These are phyloP conservation scores for Adansonia rubrostipa DNA, from an alignment of 441 rosid species.

Conservation along the genomic window DNA sequence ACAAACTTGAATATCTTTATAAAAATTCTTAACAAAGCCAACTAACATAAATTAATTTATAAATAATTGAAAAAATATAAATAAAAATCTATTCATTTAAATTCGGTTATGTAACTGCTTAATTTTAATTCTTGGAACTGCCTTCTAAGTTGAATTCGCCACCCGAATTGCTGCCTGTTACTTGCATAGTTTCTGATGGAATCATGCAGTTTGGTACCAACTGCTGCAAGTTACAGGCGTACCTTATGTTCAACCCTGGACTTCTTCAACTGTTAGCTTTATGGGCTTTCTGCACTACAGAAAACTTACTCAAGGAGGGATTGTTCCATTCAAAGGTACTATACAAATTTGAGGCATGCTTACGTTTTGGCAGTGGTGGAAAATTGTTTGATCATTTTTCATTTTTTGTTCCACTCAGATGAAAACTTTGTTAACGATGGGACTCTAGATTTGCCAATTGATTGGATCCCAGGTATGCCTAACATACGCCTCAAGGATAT, in stretches of 20 bases:
- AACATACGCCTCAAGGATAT: constrained; percentile 47
- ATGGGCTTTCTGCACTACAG: constrained; percentile 35
- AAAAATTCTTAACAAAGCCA: too few species aligned
- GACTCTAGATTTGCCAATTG: constrained; percentile 38
- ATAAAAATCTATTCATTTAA: too few species aligned
- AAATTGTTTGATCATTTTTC: neutral
- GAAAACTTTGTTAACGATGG: constrained; percentile 38
- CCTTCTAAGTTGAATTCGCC: constrained; percentile 27
- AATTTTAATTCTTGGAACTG: constrained; percentile 24
- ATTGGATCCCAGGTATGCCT: constrained; percentile 54
- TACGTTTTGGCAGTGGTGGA: neutral
- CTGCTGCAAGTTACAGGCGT: constrained; percentile 30
- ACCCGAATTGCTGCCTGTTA: constrained; percentile 26
- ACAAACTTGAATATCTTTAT: too few species aligned
- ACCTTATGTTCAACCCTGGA: constrained; percentile 41
- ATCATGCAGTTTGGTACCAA: constrained; percentile 36
- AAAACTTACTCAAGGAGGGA: constrained; percentile 33
- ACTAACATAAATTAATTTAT: too few species aligned
- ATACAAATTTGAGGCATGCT: neutral
- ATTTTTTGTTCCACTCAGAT: constrained; percentile 26
- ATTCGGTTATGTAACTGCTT: too few species aligned
- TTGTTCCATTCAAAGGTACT: constrained; percentile 35
- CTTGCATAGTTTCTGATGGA: constrained; percentile 40
- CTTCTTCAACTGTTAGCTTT: constrained; percentile 40
- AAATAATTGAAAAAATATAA: too few species aligned